Percentiles rank a stretch among this genome's conserved stretches.
Conservation (phyloP, 1,284 basidiomycete genomes). For the Polyporus tsugae region DNA sequence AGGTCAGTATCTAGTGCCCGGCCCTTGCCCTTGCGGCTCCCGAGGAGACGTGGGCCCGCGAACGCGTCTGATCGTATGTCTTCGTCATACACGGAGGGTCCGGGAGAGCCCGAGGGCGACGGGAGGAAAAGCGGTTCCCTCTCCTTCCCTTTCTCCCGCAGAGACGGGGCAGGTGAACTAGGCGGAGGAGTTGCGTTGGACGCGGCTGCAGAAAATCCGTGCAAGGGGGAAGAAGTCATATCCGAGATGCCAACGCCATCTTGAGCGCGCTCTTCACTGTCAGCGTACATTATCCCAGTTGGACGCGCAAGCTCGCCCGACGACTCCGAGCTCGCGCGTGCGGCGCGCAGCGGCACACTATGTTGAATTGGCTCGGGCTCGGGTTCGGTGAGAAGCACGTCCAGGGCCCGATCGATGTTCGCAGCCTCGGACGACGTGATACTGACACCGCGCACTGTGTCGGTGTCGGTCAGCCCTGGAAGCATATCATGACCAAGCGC, state of each 20-base stretch:
- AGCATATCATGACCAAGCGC: background rate
- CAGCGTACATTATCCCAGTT: too few species aligned
- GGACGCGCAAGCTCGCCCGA: background rate
- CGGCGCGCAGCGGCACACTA: background rate
- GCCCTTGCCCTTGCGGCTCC: constrained; percentile 21
- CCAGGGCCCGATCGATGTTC: constrained; percentile 20
- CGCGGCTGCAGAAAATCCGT: background rate
- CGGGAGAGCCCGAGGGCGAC: constrained; percentile 31
- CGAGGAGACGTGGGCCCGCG: background rate
- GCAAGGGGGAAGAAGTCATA: background rate
- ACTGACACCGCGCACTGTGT: constrained; percentile 13
- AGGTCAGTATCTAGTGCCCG: constrained; percentile 10
- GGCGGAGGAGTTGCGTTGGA: background rate
- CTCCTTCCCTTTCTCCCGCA: background rate
- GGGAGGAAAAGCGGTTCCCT: constrained; percentile 36
- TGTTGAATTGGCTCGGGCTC: background rate
- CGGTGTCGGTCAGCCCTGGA: background rate
- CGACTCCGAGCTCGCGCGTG: background rate
- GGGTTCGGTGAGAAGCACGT: background rate
- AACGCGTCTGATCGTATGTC: constrained; percentile 12
- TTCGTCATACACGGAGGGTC: constrained; percentile 4
- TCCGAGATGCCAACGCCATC: background rate
- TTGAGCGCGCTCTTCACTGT: too few species aligned
- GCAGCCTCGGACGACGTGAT: constrained; percentile 21
- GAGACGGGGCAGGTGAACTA: background rate